A percentile compares a stretch with the other conserved stretches of the same genome.
Conservation (phyloP, 208 protist genomes). For the Trypanosoma conorhini region DNA sequence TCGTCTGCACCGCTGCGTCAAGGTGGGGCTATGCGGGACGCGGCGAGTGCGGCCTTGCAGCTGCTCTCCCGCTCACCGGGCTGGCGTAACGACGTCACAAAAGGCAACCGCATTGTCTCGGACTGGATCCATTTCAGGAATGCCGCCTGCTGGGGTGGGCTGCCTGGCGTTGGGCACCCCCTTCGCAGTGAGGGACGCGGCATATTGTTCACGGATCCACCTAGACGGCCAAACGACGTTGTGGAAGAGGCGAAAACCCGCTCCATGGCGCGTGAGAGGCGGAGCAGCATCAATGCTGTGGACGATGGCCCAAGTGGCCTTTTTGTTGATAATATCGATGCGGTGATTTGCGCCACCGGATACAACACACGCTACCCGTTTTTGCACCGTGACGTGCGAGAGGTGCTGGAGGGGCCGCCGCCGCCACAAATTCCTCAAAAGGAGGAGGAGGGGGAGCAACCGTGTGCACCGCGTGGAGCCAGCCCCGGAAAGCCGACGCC, state of each 20-base stretch:
- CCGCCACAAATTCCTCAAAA: constrained; percentile 14
- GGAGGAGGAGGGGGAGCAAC: background rate
- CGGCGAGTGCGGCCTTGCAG: constrained; percentile 29
- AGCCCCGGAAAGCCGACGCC: background rate
- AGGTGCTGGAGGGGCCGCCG: constrained; percentile 48
- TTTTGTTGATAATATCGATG: constrained; percentile 76
- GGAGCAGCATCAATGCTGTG: background rate
- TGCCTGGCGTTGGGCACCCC: constrained; percentile 46
- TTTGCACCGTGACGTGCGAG: constrained; percentile 60
- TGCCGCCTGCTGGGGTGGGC: constrained; percentile 25
- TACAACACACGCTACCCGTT: constrained; percentile 79
- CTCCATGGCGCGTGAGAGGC: constrained; percentile 2
- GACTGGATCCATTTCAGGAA: constrained; percentile 58
- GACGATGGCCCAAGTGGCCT: constrained; percentile 20
- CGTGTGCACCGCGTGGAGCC: too few relatives aligned
- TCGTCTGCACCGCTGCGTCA: background rate
- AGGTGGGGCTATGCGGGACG: constrained; percentile 29
- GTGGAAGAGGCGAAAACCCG: constrained; percentile 36
- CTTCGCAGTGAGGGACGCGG: constrained; percentile 44
- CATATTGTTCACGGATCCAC: constrained; percentile 45
- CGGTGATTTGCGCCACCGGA: constrained; percentile 81
- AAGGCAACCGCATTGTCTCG: constrained; percentile 49
- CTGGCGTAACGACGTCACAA: constrained; percentile 46
- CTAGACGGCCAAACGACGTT: constrained; percentile 26
- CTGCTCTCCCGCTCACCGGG: constrained; percentile 44